Percentiles rank a stretch among this genome's conserved stretches.
Conservation (phyloP, 129 eudicot genomes). For the Helichrysum umbraculigerum region DNA sequence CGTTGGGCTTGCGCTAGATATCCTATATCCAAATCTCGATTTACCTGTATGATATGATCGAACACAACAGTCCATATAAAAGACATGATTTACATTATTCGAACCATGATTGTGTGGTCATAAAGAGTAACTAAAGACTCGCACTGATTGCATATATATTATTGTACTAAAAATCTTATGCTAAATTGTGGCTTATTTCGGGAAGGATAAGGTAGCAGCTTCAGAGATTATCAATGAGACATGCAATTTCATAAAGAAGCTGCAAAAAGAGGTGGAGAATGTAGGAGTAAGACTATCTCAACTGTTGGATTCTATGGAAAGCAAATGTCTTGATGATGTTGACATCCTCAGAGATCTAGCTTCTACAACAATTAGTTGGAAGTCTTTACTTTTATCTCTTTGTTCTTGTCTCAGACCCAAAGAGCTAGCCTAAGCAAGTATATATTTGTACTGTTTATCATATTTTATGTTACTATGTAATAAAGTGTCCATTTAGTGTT, state of each 20-base stretch:
- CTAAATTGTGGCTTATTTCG: slow-evolving; percentile 10
- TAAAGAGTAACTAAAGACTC: background rate
- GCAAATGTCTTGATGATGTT: slow-evolving; percentile 32
- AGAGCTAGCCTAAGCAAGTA: background rate
- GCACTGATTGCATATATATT: background rate
- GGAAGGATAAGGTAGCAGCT: slow-evolving; percentile 31
- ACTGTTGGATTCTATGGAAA: slow-evolving; percentile 39
- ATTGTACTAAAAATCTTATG: background rate
- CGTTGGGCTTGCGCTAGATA: background rate
- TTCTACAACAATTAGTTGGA: slow-evolving; percentile 34
- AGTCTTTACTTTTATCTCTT: background rate
- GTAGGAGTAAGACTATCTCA: slow-evolving; percentile 40
- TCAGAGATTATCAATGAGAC: slow-evolving; percentile 46
- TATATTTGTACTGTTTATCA: background rate
- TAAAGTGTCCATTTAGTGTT: too few relatives aligned
- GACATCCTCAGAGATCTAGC: slow-evolving; percentile 40
- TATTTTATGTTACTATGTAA: too few relatives aligned
- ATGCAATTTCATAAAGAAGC: slow-evolving; percentile 57
- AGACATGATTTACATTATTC: background rate
- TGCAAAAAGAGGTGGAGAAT: slow-evolving; percentile 51
- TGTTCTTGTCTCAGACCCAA: background rate
- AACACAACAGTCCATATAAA: background rate
- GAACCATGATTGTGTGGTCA: background rate
- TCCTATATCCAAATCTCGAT: background rate
- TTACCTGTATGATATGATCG: too few relatives aligned